Evolutionary conservation across 129 eudicot genomes (phyloP).

Genomic region (Artemisia annua): DNA sequence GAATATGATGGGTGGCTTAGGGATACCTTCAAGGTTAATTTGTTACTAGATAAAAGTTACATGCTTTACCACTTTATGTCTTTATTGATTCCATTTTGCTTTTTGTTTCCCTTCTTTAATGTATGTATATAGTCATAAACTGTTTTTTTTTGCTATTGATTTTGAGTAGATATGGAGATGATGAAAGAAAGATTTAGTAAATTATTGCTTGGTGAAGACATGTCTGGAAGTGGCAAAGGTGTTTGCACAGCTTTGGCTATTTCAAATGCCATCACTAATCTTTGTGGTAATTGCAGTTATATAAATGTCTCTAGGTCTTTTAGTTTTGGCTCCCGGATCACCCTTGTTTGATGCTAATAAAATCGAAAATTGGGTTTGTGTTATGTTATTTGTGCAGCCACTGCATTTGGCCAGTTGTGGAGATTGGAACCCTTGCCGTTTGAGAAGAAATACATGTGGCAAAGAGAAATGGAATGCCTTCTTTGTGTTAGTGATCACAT

Average conservation of each 20-base stretch:
- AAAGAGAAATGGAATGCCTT: slow-evolving; percentile 88
- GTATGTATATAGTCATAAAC: too few species aligned
- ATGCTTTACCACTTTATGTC: slow-evolving; percentile 32
- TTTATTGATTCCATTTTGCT: slow-evolving; percentile 28
- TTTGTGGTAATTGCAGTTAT: slow-evolving; percentile 53
- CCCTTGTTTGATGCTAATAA: neutral
- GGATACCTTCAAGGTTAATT: slow-evolving; percentile 9
- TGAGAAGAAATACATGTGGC: slow-evolving; percentile 87
- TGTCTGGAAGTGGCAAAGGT: slow-evolving; percentile 98
- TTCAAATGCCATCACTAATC: slow-evolving; percentile 89
- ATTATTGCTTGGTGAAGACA: slow-evolving; percentile 90
- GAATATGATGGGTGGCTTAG: slow-evolving; percentile 21
- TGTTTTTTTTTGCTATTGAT: slow-evolving; percentile 7
- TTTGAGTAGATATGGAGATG: slow-evolving; percentile 67
- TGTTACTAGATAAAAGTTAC: slow-evolving; percentile 20
- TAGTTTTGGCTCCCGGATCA: neutral
- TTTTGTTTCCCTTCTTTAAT: slow-evolving; percentile 21
- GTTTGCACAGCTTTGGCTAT: slow-evolving; percentile 88
- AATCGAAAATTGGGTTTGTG: neutral
- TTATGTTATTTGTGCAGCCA: slow-evolving; percentile 47
- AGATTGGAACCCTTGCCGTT: slow-evolving; percentile 81
- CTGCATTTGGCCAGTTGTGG: slow-evolving; percentile 91
- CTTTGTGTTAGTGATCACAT: slow-evolving; percentile 88
- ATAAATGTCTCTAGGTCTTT: neutral
- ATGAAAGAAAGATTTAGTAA: slow-evolving; percentile 89